Percentiles rank a stretch among this genome's conserved stretches.
phyloP scores from a whole-genome alignment of 75 land plant genomes.

The Selaginella tamariscina region DNA sequence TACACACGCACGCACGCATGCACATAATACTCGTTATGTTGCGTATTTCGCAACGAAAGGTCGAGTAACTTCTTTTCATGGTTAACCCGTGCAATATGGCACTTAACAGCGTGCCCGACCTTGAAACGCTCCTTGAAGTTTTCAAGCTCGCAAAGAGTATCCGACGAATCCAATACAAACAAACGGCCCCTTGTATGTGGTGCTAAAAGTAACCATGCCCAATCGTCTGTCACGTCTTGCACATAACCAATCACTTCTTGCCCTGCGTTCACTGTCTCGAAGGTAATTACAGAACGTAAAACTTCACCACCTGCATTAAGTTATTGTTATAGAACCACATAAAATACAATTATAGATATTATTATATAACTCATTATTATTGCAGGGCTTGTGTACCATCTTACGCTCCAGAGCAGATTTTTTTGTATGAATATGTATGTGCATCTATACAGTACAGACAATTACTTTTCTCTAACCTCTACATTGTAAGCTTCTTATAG shows the following conservation, averaged over 20 bases:
- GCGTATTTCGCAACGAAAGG: conserved; percentile 14
- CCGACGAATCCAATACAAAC: conserved; percentile 62
- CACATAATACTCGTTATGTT: too few relatives aligned
- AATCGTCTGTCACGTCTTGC: conserved; percentile 53
- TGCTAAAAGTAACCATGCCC: conserved; percentile 58
- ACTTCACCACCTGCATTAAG: not conserved
- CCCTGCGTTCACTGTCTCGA: conserved; percentile 26
- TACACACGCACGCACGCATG: too few relatives aligned
- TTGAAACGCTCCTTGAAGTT: conserved; percentile 42
- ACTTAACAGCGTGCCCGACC: conserved; percentile 47
- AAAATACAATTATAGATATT: too few relatives aligned
- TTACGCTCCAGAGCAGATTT: too few relatives aligned
- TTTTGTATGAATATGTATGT: too few relatives aligned
- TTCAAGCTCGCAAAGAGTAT: conserved; percentile 52
- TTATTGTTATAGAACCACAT: not conserved
- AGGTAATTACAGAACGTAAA: not conserved
- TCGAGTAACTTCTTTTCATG: conserved; percentile 41
- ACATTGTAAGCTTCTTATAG: too few relatives aligned
- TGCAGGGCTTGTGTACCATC: too few relatives aligned
- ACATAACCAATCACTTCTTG: conserved; percentile 55
- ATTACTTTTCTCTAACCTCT: too few relatives aligned
- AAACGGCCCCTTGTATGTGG: conserved; percentile 53
- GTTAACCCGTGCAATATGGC: conserved; percentile 40
- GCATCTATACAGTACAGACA: too few relatives aligned
- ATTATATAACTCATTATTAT: too few relatives aligned